Evolutionary conservation across 352 stramenopile genomes (phyloP).

Genomic region (Peronosclerospora sorghi): DNA sequence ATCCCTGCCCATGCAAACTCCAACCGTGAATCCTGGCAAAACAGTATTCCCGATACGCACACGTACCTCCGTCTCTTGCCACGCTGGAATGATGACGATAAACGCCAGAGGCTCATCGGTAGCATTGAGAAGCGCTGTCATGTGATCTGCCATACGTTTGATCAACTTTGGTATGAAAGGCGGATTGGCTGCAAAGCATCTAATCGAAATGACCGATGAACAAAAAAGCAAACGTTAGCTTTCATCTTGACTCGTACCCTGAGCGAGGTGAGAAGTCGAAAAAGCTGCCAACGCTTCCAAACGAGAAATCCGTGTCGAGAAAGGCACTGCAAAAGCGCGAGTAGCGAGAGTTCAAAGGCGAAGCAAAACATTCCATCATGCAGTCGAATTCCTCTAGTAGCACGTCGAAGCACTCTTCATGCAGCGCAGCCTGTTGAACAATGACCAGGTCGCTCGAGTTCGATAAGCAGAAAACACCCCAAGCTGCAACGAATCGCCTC

Average conservation of each 20-base stretch:
- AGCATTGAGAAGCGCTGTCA: conserved; percentile 64
- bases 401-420: conserved; percentile 88
- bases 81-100: conserved; percentile 86
- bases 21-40: not conserved
- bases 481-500: not conserved
- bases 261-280: conserved; percentile 85
- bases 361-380: conserved; percentile 90
- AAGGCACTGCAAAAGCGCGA: conserved; percentile 86
- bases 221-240: not conserved
- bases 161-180: conserved; percentile 91
- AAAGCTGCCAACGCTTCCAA: conserved; percentile 89
- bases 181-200: conserved; percentile 90
- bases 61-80: conserved; percentile 65
- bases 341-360: conserved; percentile 90
- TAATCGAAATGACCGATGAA: conserved; percentile 5
- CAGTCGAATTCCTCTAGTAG: conserved; percentile 86
- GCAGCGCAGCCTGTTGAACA: conserved; percentile 52
- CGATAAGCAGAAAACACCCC: not conserved
- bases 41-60: not conserved
- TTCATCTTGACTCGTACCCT: conserved; percentile 25
- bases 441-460: not conserved
- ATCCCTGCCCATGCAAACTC: conserved; percentile 29
- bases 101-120: conserved; percentile 74
- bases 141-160: conserved; percentile 81
- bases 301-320: conserved; percentile 75